Percentiles rank a stretch among this genome's conserved stretches.
Evolutionary conservation across 169 alveolate species (phyloP).

Genomic region (Neospora caninum): DNA sequence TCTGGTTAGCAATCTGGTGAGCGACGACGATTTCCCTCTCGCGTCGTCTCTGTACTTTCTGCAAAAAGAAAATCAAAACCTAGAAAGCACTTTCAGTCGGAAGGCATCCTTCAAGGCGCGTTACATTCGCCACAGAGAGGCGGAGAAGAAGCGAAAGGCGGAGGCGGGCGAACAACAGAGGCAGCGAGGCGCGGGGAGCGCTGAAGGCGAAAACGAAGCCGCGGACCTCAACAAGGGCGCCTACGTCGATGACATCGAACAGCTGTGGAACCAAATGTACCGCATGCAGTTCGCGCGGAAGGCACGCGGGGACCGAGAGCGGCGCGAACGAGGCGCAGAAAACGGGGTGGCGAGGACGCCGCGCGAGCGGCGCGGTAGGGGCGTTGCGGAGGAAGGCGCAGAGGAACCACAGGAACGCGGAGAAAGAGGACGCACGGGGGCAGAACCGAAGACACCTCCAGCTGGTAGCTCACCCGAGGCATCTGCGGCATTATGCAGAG

Average conservation of each 20-base stretch:
- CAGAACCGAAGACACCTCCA: not conserved
- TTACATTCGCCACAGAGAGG: conserved; percentile 9
- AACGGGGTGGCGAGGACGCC: not conserved
- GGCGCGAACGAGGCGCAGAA: not conserved
- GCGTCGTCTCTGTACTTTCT: conserved; percentile 25
- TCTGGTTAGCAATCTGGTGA: conserved; percentile 4
- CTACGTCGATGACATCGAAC: not conserved
- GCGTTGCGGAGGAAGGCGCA: not conserved
- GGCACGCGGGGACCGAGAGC: not conserved
- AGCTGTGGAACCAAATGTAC: not conserved
- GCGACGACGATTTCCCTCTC: conserved; percentile 17
- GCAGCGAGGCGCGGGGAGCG: not conserved
- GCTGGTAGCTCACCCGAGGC: not conserved
- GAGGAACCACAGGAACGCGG: not conserved
- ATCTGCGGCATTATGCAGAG: not conserved
- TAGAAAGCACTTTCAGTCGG: not conserved
- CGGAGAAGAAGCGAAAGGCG: not conserved
- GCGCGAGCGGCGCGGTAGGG: not conserved
- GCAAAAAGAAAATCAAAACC: not conserved
- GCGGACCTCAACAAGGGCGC: not conserved
- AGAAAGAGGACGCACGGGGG: not conserved
- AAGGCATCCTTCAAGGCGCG: conserved; percentile 31
- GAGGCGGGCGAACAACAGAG: not conserved
- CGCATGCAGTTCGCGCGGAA: not conserved
- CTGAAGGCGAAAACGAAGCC: not conserved